phyloP scores from a whole-genome alignment of 441 rosid species.

The Dalechampia spathulata region DNA sequence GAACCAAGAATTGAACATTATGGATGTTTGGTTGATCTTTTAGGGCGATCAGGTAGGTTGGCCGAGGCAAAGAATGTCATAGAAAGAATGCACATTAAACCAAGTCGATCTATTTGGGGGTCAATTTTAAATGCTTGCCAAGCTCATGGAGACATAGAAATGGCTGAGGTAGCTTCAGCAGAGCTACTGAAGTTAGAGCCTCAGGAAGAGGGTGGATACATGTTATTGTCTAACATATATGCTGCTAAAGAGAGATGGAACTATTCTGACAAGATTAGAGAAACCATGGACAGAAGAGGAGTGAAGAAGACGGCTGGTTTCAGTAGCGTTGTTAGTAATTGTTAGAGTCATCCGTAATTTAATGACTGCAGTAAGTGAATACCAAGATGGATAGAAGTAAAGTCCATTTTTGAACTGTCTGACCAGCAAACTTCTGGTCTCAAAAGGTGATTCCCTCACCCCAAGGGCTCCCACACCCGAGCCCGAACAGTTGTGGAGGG shows the following conservation, averaged over 20 bases:
- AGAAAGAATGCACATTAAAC: conserved; percentile 38
- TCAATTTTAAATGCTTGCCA: conserved; percentile 39
- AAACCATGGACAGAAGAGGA: conserved; percentile 39
- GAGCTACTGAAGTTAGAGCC: conserved; percentile 40
- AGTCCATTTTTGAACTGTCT: no score
- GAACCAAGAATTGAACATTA: conserved; percentile 45
- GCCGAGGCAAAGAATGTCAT: conserved; percentile 35
- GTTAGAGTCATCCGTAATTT: no score
- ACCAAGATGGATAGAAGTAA: no score
- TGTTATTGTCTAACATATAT: conserved; percentile 42
- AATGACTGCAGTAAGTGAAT: no score
- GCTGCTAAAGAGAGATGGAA: conserved; percentile 39
- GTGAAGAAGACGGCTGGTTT: conserved; percentile 45
- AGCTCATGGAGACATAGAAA: conserved; percentile 31
- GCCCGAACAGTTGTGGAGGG: no score
- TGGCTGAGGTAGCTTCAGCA: conserved; percentile 46
- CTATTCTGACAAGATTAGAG: conserved; percentile 33
- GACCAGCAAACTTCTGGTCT: no score
- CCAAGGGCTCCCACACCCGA: no score
- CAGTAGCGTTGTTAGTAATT: no score
- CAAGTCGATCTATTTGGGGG: conserved; percentile 46
- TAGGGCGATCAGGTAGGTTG: conserved; percentile 46
- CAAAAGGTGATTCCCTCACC: no score
- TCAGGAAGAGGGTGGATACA: conserved; percentile 47
- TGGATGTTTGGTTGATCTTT: conserved; percentile 56